A percentile compares a stretch with the other conserved stretches of the same genome.
phyloP scores from a whole-genome alignment of 148 eudicot genomes.

The Cornus suecica region DNA sequence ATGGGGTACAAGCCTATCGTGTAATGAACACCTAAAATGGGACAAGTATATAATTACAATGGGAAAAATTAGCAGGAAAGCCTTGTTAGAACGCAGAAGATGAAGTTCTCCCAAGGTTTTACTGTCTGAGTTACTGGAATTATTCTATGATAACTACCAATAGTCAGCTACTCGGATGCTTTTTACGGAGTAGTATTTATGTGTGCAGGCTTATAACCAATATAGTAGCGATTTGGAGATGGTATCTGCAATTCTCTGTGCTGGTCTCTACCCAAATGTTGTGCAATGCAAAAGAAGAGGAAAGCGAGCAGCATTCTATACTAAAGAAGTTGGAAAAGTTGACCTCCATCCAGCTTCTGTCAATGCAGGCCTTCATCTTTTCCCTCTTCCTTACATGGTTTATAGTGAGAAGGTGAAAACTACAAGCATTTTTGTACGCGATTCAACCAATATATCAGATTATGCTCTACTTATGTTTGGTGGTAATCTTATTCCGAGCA shows the following conservation, averaged over 20 bases:
- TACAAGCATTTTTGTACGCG: constrained; percentile 68
- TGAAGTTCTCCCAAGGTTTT: no score
- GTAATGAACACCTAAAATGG: no score
- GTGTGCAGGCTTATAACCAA: constrained; percentile 76
- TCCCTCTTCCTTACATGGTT: constrained; percentile 94
- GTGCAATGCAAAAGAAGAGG: constrained; percentile 98
- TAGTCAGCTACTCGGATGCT: neutral
- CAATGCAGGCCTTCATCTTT: constrained; percentile 72
- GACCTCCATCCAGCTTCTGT: constrained; percentile 95
- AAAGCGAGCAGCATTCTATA: constrained; percentile 76
- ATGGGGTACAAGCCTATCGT: no score
- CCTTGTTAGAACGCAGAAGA: neutral
- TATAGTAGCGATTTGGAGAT: constrained; percentile 86
- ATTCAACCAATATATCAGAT: constrained; percentile 91
- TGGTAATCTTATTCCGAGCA: constrained; percentile 83
- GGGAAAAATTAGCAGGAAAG: no score
- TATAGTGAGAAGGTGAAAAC: constrained; percentile 96
- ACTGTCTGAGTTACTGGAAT: neutral
- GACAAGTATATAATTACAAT: no score
- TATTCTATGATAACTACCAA: neutral
- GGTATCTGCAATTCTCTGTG: constrained; percentile 96
- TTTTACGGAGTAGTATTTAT: neutral
- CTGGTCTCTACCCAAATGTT: constrained; percentile 98
- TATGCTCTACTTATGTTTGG: constrained; percentile 95
- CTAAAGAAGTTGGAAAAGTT: constrained; percentile 95